Conservation (phyloP, 2,329 filamentous ascomycete species). For the Plectosphaerella plurivora region DNA sequence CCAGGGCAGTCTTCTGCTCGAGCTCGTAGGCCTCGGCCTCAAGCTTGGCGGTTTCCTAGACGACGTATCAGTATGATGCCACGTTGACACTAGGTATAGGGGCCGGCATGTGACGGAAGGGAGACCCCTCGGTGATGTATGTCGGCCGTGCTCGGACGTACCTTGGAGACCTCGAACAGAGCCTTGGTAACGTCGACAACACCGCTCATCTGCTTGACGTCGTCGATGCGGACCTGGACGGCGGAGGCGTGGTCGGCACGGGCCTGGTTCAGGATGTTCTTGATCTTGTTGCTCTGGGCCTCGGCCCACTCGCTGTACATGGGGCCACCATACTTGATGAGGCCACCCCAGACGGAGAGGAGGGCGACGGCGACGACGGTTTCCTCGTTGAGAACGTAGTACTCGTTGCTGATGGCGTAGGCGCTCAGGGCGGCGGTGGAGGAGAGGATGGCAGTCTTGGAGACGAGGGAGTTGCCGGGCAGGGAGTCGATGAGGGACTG, state of each 20-base stretch:
- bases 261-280: slow-evolving; percentile 89
- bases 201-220: slow-evolving; percentile 88
- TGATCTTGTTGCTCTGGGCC: slow-evolving; percentile 85
- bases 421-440: slow-evolving; percentile 84
- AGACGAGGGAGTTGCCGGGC: slow-evolving; percentile 85
- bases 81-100: no score
- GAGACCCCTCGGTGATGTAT: no score
- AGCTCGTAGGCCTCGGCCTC: slow-evolving; percentile 96
- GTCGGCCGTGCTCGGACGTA: slow-evolving; percentile 32
- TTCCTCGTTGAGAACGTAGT: slow-evolving; percentile 99
- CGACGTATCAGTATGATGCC: no score
- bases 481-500: slow-evolving; percentile 91
- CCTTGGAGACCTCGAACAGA: slow-evolving; percentile 97
- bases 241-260: slow-evolving; percentile 92
- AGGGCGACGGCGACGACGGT: slow-evolving; percentile 90
- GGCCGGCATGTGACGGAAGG: background rate
- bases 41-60: slow-evolving; percentile 89
- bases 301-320: slow-evolving; percentile 91
- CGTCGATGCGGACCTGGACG: slow-evolving; percentile 90
- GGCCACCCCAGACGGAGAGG: slow-evolving; percentile 84
- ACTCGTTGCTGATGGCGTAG: slow-evolving; percentile 98
- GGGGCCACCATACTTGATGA: slow-evolving; percentile 92
- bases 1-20: slow-evolving; percentile 91
- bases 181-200: slow-evolving; percentile 97
- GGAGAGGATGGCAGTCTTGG: slow-evolving; percentile 96